Percentiles rank a stretch among this genome's conserved stretches.
phyloP scores from a whole-genome alignment of 257 asterid species.

The Dorcoceras hygrometricum region DNA sequence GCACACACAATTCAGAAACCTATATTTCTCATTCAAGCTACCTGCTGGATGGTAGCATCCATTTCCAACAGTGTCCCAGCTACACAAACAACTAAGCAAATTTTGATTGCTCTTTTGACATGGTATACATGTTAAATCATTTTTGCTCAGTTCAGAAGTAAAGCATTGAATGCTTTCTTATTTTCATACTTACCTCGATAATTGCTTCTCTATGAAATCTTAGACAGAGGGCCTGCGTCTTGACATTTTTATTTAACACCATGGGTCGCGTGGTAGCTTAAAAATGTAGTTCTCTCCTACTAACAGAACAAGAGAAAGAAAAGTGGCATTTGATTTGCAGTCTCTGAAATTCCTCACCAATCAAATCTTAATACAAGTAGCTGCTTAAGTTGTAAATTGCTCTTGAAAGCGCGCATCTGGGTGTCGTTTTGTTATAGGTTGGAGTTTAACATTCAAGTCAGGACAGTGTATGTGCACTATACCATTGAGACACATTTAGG shows the following conservation, averaged over 20 bases:
- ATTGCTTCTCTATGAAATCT: background rate
- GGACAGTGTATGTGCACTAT: too few species aligned
- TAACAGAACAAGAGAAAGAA: conserved; percentile 5
- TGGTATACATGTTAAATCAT: background rate
- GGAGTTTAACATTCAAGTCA: background rate
- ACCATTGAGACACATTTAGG: background rate
- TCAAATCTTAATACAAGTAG: conserved; percentile 2
- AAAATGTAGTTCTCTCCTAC: conserved; percentile 5
- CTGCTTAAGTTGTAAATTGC: background rate
- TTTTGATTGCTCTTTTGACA: background rate
- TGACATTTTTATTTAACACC: background rate
- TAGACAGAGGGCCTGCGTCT: background rate
- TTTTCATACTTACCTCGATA: background rate
- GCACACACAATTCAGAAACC: conserved; percentile 7
- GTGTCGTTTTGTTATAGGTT: background rate
- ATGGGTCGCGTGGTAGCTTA: conserved; percentile 14
- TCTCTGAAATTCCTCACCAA: background rate
- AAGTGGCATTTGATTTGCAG: background rate
- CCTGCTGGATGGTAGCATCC: background rate
- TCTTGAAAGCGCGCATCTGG: background rate
- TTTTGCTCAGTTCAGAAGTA: background rate
- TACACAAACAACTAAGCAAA: background rate
- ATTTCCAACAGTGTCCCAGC: background rate
- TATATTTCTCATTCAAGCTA: conserved; percentile 8
- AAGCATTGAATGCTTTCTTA: background rate